Conservation (phyloP, 768 basidiomycete species). For the Erythrobasidium yunnanense region DNA sequence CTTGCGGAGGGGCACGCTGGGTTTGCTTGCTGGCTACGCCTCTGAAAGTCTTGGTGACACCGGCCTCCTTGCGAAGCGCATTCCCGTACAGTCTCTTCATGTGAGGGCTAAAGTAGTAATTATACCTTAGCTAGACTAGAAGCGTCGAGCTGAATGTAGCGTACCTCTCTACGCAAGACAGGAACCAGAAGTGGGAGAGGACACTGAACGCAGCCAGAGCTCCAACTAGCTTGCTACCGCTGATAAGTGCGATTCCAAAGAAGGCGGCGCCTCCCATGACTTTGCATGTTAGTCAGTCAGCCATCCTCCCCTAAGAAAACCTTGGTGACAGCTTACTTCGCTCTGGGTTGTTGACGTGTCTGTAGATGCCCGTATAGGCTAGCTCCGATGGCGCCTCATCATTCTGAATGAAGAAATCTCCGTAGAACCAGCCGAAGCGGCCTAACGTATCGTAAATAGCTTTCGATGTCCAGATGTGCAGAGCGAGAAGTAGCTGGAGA, state of each 20-base stretch:
- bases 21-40: conserved; percentile 74
- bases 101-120: conserved; percentile 63
- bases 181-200: conserved; percentile 91
- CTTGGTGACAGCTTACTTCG: not conserved
- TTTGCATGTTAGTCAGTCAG: conserved; percentile 49
- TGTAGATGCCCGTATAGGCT: conserved; percentile 94
- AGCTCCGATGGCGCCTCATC: conserved; percentile 80
- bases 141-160: conserved; percentile 38
- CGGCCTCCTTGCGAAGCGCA: conserved; percentile 84
- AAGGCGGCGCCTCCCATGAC: conserved; percentile 88
- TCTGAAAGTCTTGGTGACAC: conserved; percentile 96
- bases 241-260: conserved; percentile 84
- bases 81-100: conserved; percentile 94
- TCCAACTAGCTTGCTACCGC: conserved; percentile 82
- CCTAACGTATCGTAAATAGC: conserved; percentile 90
- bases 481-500: conserved; percentile 60
- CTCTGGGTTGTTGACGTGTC: conserved; percentile 23
- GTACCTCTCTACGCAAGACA: conserved; percentile 79
- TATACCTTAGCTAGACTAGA: not conserved
- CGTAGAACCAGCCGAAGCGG: conserved; percentile 96
- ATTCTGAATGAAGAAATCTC: conserved; percentile 38
- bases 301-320: conserved; percentile 53
- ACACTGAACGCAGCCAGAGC: conserved; percentile 71
- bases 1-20: conserved; percentile 48
- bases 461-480: conserved; percentile 82